Base-by-base conservation (phyloP, 2,329 filamentous ascomycete species). In the Diaporthe australafricana region DNA sequence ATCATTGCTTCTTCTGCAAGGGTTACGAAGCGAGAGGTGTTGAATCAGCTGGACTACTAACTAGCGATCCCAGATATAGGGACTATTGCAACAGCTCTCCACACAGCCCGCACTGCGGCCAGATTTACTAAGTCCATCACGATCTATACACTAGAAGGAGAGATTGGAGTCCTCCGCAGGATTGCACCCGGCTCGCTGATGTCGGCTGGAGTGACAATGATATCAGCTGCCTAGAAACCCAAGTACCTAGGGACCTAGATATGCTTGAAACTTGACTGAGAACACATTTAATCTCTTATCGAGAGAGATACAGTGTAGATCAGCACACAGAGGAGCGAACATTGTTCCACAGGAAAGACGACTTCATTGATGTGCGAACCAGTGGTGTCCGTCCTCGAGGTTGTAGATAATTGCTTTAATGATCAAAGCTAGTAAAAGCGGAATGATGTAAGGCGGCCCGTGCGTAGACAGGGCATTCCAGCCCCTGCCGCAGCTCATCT, bases 361-460 rank as follows among this genome's bases (percentile, higher is more conserved):
- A n/a, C n/a, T n/a, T n/a, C n/a, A n/a, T n/a, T n/a, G n/a, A n/a
- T n/a, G n/a, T n/a, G n/a, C n/a, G n/a, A n/a, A n/a, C n/a, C n/a
- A n/a, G 12, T 52, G 48, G 25, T 16, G 38, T 25, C 6, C 25
- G 12, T 38, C 32, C 22, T 27, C n/a, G 0, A 7, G 2, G 16
- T 20, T 17, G 35, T 2, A 30, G 25, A 12, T 20, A 57, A 16
- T 38, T n/a, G 52, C 27, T 4, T 7, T n/a, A 40, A 22, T n/a
- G 40, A 20, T 27, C 8, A 42, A 42, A 12, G 17, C 9, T 17
- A 53, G 25, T 40, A 17, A 5, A 48, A n/a, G n/a, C n/a, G 60
- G 12, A n/a, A 63, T 63, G 42, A 63, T 48, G 45, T 22, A 30
- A 42, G 22, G 20, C 20, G 60, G 60, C 42, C 60, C 60, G 42